A percentile compares a stretch with the other conserved stretches of the same genome.
Conservation (phyloP, 1,284 basidiomycete genomes). For the Ustilago shanxiensis region DNA sequence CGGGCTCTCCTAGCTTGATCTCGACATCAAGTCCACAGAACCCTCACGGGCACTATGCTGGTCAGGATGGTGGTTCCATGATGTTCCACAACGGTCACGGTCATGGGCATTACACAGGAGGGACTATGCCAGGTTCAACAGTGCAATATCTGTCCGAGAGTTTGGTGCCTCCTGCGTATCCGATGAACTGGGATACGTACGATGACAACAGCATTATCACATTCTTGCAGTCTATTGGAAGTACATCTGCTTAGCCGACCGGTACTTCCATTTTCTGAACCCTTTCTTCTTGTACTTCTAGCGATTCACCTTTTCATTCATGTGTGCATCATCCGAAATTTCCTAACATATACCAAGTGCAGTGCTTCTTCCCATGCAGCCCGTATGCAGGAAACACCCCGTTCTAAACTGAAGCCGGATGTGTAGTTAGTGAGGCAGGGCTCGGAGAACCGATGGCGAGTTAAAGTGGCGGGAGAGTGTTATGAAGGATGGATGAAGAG, state of each 20-base stretch:
- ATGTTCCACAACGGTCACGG: constrained; percentile 32
- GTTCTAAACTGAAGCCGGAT: too few species aligned
- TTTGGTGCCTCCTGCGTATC: constrained; percentile 49
- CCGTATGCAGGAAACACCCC: too few species aligned
- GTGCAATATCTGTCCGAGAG: constrained; percentile 44
- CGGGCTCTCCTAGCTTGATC: constrained; percentile 36
- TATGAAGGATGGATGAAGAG: neutral
- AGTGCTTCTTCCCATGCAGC: neutral
- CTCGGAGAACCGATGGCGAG: too few species aligned
- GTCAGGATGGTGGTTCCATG: constrained; percentile 16
- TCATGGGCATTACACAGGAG: constrained; percentile 2
- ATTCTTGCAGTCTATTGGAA: constrained; percentile 46
- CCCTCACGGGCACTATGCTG: constrained; percentile 11
- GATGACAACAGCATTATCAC: constrained; percentile 57
- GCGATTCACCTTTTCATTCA: too few species aligned
- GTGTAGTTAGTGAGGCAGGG: too few species aligned
- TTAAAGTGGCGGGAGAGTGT: too few species aligned
- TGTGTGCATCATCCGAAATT: too few species aligned
- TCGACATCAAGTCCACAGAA: constrained; percentile 31
- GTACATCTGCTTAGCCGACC: constrained; percentile 14
- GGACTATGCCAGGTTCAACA: constrained; percentile 17
- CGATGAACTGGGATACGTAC: constrained; percentile 52
- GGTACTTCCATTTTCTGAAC: neutral
- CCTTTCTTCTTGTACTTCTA: constrained; percentile 1
- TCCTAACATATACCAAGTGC: neutral